Evolutionary conservation across 345 rosid species (phyloP).

Genomic region (Lepidium sativum): DNA sequence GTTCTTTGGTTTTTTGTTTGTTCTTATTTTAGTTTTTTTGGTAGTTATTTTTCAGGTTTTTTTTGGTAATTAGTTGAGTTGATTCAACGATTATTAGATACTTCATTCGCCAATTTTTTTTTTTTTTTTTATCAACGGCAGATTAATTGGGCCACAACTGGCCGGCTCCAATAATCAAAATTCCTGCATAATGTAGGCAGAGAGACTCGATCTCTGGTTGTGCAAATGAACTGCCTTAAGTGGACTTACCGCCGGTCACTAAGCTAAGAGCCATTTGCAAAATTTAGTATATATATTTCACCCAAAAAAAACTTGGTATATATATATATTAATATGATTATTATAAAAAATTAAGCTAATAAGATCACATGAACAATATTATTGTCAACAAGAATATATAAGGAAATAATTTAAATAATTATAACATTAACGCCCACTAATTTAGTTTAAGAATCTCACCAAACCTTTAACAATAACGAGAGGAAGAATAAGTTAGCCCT

Average conservation of each 20-base stretch:
- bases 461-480: background rate
- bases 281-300: no score
- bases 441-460: background rate
- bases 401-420: background rate
- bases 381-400: background rate
- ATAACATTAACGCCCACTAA: background rate
- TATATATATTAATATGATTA: no score
- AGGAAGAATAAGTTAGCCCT: background rate
- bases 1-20: background rate
- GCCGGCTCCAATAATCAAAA: no score
- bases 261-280: no score
- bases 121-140: no score
- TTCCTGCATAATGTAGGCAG: no score
- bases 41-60: background rate
- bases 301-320: background rate
- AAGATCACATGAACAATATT: background rate
- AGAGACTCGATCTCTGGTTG: no score
- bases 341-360: background rate
- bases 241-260: no score
- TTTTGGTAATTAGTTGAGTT: background rate
- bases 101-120: slow-evolving; percentile 1
- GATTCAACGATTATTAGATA: slow-evolving; percentile 12
- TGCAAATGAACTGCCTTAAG: no score
- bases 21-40: background rate
- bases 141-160: no score